Base-by-base conservation (phyloP, 2,329 filamentous ascomycete genomes). In the Drechmeria coniospora region DNA sequence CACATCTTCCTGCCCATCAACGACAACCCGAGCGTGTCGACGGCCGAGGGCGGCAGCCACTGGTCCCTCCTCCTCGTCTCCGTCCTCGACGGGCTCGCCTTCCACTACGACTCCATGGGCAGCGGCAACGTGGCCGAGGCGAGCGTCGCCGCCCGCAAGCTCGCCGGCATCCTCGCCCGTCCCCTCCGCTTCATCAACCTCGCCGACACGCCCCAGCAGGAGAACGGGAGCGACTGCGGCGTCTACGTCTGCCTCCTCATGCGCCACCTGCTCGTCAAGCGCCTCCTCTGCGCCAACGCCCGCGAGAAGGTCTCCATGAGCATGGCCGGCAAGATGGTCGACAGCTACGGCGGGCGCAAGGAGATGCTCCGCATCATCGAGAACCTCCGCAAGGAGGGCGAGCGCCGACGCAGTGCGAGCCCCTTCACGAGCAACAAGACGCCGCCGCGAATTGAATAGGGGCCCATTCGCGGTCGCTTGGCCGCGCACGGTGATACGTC, bases 1-100 rank as follows among this genome's bases (percentile, higher is more conserved):
- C 90, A 98, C 54, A 78, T 94, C 41, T 98, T 98, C 57, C 70
- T 98, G 3, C 90, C 90, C 13, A 78, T 98, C 50, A 95, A 94
- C 54, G 86, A 98, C 57, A 80, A 75, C 43, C 66, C 68, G 25
- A 81, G 83, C 40, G 71, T 79, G 26, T 68, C 65, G 27, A 59
- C 77, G 31, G 76, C 83, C n/a, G 86, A 94, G 55, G 83, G 81
- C 22, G 90, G 90, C 21, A 80, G 79, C 3, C 90, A 98, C 51
- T 98, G 90, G 90, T 92, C 83, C 1, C 61, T 98, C 0, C 72
- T 98, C 1, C 69, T 98, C 3, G 86, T 98, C 18, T 84, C 77
- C 9, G 68, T 84, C 22, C 74, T 92, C 27, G 90, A 98, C 47
- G 75, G 82, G 7, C 74, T 93, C 3, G 82, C 87, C 0, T 98